Conservation (phyloP, 2,329 filamentous ascomycete species). For the Aspergillus sclerotialis region DNA sequence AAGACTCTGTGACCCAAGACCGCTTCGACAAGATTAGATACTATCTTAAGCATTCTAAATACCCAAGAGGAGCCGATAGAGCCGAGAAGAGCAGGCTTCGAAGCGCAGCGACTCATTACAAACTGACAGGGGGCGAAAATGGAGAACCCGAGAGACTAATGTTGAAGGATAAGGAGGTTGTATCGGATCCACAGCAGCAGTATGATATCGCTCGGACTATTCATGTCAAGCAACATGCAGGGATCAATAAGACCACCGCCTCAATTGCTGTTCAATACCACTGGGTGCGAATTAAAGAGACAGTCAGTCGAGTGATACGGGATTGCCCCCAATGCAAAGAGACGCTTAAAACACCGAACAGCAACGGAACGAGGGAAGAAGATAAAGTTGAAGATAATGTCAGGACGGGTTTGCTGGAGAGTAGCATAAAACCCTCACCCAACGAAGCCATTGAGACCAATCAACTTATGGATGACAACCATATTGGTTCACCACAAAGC, state of each 20-base stretch:
- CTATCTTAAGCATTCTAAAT: constrained; percentile 90
- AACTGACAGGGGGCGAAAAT: constrained; percentile 53
- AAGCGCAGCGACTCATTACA: constrained; percentile 92
- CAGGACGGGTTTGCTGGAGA: constrained; percentile 5
- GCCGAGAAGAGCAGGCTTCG: constrained; percentile 92
- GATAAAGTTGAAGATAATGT: constrained; percentile 14
- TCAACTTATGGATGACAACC: constrained; percentile 16
- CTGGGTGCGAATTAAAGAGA: constrained; percentile 98
- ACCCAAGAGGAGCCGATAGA: constrained; percentile 85
- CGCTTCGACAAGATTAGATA: constrained; percentile 98
- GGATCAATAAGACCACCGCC: constrained; percentile 97
- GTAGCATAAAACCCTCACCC: constrained; percentile 7
- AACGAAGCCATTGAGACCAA: constrained; percentile 8
- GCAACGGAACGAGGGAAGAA: constrained; percentile 22
- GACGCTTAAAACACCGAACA: constrained; percentile 51
- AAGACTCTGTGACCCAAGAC: constrained; percentile 86
- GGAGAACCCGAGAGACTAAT: constrained; percentile 66
- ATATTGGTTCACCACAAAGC: constrained; percentile 13
- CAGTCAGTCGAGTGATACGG: constrained; percentile 86
- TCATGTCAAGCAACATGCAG: constrained; percentile 71
- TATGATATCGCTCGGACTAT: constrained; percentile 78
- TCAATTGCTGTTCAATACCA: constrained; percentile 90
- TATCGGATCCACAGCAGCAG: constrained; percentile 81
- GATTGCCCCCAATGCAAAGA: constrained; percentile 90
- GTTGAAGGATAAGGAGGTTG: constrained; percentile 96